These are phyloP conservation scores for Rhododendron vialii DNA, from an alignment of 148 eudicot species.

Conservation along the genomic window DNA sequence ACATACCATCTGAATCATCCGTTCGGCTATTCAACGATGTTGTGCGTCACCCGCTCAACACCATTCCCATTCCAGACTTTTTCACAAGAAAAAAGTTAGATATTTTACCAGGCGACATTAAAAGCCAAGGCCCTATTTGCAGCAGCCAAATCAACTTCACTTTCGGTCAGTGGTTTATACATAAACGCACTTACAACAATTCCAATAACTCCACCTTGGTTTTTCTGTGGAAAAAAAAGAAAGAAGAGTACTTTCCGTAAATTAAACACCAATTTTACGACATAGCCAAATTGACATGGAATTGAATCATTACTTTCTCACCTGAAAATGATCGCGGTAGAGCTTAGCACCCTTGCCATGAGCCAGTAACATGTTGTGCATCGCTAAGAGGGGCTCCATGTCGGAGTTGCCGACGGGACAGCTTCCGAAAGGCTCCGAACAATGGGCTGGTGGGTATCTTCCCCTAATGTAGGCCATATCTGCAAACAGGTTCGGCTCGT, in stretches of 20 bases:
- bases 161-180: constrained; percentile 45
- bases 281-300: not conserved
- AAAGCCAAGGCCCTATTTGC: constrained; percentile 51
- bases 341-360: constrained; percentile 63
- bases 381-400: constrained; percentile 53
- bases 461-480: constrained; percentile 40
- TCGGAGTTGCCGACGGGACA: constrained; percentile 61
- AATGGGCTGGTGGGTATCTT: constrained; percentile 59
- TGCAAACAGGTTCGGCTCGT: constrained; percentile 66
- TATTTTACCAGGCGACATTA: constrained; percentile 45
- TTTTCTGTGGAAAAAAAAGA: constrained; percentile 26
- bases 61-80: no score
- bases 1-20: no score
- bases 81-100: not conserved
- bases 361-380: constrained; percentile 64
- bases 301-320: not conserved
- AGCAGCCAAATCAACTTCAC: constrained; percentile 42
- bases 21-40: no score
- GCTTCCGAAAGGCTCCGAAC: constrained; percentile 56
- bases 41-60: no score
- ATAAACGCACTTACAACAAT: constrained; percentile 30
- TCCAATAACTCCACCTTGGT: constrained; percentile 55
- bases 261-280: not conserved
- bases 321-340: constrained; percentile 52
- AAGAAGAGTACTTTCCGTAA: not conserved